Evolutionary conservation across 1,139 yeast species (phyloP).

Genomic region (Eremothecium gossypii): DNA sequence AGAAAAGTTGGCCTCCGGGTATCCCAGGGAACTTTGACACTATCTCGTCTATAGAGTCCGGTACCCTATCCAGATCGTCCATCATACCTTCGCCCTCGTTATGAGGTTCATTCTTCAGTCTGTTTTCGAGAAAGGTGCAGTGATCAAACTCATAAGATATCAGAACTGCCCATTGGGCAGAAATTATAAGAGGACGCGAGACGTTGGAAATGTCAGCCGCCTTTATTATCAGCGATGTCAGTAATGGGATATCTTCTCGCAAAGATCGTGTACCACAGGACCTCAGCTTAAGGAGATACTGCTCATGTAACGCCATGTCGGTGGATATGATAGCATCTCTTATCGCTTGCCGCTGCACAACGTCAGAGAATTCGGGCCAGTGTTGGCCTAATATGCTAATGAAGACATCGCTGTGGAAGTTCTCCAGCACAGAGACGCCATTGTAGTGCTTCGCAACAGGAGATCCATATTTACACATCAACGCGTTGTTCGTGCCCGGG

Average conservation of each 20-base stretch:
- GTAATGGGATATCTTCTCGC: constrained; percentile 26
- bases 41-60: constrained; percentile 27
- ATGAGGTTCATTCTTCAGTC: constrained; percentile 22
- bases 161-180: constrained; percentile 80
- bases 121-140: constrained; percentile 46
- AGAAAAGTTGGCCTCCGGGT: constrained; percentile 73
- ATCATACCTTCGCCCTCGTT: constrained; percentile 2
- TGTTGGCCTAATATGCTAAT: constrained; percentile 46
- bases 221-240: constrained; percentile 66
- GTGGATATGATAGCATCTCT: constrained; percentile 62
- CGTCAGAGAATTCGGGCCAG: constrained; percentile 48
- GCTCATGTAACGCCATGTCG: constrained; percentile 87
- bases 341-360: constrained; percentile 12
- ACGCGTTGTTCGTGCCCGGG: constrained; percentile 85
- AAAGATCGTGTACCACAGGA: constrained; percentile 14
- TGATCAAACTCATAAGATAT: constrained; percentile 71
- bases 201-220: constrained; percentile 95
- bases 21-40: constrained; percentile 40
- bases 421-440: constrained; percentile 68
- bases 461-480: constrained; percentile 52
- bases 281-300: constrained; percentile 41
- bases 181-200: constrained; percentile 64
- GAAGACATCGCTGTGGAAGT: constrained; percentile 72
- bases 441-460: constrained; percentile 58
- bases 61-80: constrained; percentile 8